These are phyloP conservation scores for Scenedesmus sp. DNA, from an alignment of 163 green algal species.

Conservation along the genomic window DNA sequence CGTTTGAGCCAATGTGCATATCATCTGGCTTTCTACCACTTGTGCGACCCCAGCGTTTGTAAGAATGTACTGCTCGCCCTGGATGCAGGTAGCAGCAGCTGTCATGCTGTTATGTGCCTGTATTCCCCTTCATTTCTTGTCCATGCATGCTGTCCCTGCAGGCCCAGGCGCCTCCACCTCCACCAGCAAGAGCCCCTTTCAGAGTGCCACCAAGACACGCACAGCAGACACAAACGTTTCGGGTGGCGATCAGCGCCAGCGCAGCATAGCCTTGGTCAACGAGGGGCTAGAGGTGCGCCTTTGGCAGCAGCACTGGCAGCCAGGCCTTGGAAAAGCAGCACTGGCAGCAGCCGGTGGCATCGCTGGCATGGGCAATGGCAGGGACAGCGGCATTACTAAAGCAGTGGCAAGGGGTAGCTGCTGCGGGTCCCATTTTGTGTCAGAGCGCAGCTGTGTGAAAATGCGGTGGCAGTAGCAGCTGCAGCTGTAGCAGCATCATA, in stretches of 20 bases:
- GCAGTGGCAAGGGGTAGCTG: no score
- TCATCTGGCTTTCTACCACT: neutral
- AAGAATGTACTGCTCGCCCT: neutral
- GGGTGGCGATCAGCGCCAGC: slow-evolving; percentile 43
- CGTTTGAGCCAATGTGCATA: neutral
- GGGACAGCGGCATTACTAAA: no score
- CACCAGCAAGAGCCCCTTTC: slow-evolving; percentile 55
- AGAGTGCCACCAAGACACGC: slow-evolving; percentile 50
- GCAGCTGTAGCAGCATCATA: no score
- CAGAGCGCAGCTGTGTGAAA: no score
- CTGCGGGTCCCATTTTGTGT: no score
- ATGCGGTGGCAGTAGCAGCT: neutral
- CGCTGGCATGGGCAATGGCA: neutral
- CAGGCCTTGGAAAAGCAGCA: no score
- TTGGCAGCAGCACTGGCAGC: neutral
- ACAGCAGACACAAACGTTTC: slow-evolving; percentile 26
- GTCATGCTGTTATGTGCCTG: neutral
- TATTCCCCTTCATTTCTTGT: no score
- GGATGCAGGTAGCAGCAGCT: neutral
- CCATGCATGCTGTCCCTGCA: neutral
- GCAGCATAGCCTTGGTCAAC: slow-evolving; percentile 51
- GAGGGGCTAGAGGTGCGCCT: slow-evolving; percentile 51
- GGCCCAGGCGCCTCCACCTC: slow-evolving; percentile 25
- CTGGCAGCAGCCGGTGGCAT: neutral
- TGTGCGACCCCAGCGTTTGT: neutral